Percentiles rank a stretch among this genome's conserved stretches.
Conservation (phyloP, 1,284 basidiomycete species). For the Cutaneotrichosporon dermatis region DNA sequence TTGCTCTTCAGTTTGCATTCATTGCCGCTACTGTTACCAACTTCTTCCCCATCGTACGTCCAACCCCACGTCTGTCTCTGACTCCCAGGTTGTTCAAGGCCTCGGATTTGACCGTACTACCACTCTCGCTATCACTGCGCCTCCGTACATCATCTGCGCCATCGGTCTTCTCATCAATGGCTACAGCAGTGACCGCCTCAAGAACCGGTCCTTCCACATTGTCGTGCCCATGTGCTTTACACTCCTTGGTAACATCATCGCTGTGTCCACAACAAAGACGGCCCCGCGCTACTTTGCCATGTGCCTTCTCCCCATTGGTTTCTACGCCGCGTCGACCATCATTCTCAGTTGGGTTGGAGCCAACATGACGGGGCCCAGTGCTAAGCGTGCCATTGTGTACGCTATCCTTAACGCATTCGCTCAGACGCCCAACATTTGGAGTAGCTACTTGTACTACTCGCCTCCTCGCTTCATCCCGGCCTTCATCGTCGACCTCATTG, state of each 20-base stretch:
- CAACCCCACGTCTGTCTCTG: too few species aligned
- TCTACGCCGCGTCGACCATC: slow-evolving; percentile 45
- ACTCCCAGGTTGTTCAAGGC: slow-evolving; percentile 23
- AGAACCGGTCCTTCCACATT: slow-evolving; percentile 26
- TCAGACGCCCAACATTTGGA: slow-evolving; percentile 48
- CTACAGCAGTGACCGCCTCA: slow-evolving; percentile 38
- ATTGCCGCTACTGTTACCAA: slow-evolving; percentile 22
- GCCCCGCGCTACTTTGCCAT: slow-evolving; percentile 39
- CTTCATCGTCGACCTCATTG: slow-evolving; percentile 24
- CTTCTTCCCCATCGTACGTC: slow-evolving; percentile 44
- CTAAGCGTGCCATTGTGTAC: slow-evolving; percentile 46
- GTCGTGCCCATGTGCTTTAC: slow-evolving; percentile 22
- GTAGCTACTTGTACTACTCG: slow-evolving; percentile 41
- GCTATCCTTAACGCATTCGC: slow-evolving; percentile 46
- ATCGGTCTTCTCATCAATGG: slow-evolving; percentile 34
- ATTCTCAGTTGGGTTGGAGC: slow-evolving; percentile 44
- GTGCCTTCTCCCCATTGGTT: slow-evolving; percentile 34
- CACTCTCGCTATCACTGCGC: slow-evolving; percentile 45
- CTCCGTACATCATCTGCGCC: slow-evolving; percentile 40
- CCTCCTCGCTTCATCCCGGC: slow-evolving; percentile 40
- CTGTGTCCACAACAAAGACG: slow-evolving; percentile 29
- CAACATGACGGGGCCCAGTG: slow-evolving; percentile 42
- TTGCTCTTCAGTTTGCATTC: slow-evolving; percentile 2
- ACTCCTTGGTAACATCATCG: slow-evolving; percentile 30
- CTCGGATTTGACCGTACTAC: slow-evolving; percentile 41